Evolutionary conservation across 768 basidiomycete genomes (phyloP), one percentile per base, ranked within the genome.

Genomic region (Boletus rubescentipes): DNA sequence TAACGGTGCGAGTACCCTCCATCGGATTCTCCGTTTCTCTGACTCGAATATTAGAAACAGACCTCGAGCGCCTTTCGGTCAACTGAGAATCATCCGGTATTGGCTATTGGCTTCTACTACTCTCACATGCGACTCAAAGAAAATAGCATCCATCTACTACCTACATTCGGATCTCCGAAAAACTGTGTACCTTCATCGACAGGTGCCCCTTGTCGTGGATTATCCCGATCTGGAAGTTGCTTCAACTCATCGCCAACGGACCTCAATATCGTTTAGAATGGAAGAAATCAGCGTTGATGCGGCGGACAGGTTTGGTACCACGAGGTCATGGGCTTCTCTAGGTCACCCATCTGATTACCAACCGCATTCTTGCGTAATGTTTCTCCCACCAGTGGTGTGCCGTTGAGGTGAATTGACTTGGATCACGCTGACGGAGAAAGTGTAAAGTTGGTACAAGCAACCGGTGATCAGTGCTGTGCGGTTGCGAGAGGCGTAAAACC

Each of bases 211-310:
- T 38, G 35, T 53, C 40, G 20, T 6, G 18, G 37, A 45, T 39
- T 32, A 37, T n/a, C 47, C 54, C 49, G 43, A 66, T 60, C 54
- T 34, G 49, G 58, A 38, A 46, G 15, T 12, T 45, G 41, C 51
- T 48, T 46, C 29, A 35, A 29, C 46, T 41, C 41, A 36, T 49
- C 38, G 32, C 45, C 34, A 34, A 53, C 53, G 49, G 56, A 57
- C 48, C 53, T 54, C 52, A 49, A 59, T 55, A 58, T 55, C 34
- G 5, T 61, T 55, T 49, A 54, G 53, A 62, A 67, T 65, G 60
- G 65, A 62, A 65, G 46, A 9, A 43, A 16, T 45, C 52, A 31
- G 9, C 30, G 40, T 46, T 46, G n/a, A 29, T 50, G 30, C 7
- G 34, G 30, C 7, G 34, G 46, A 55, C 52, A 45, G 44, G 49